Percentiles rank a stretch among this genome's conserved stretches.
These are phyloP conservation scores for Jacaranda mimosifolia DNA, from an alignment of 257 asterid species.

Conservation along the genomic window DNA sequence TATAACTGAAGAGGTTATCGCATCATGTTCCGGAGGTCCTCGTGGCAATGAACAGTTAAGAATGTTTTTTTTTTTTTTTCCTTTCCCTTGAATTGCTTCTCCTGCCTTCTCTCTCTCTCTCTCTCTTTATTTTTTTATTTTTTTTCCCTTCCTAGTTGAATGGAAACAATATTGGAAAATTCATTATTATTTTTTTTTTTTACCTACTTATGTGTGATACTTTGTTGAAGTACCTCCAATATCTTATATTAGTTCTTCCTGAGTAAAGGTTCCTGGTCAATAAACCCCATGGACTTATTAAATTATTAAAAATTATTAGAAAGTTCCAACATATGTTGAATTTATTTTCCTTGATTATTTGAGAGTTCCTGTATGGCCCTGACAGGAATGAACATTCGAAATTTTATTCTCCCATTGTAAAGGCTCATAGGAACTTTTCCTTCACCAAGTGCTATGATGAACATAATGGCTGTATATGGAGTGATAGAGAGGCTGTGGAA, in stretches of 20 bases:
- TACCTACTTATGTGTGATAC: not conserved
- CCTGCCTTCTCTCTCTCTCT: not conserved
- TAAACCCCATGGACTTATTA: not conserved
- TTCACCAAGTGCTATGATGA: not conserved
- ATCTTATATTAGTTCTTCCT: conserved; percentile 13
- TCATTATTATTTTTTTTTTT: not conserved
- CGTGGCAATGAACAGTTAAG: conserved; percentile 94
- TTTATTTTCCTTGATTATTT: conserved; percentile 5
- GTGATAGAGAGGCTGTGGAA: too few relatives aligned
- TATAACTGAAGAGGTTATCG: conserved; percentile 69
- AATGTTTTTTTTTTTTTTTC: not conserved
- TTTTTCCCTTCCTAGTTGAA: conserved; percentile 1
- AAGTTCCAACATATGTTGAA: conserved; percentile 6
- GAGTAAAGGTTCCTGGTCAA: conserved; percentile 4
- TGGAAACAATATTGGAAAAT: not conserved
- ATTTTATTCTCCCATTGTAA: not conserved
- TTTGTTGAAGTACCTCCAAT: conserved; percentile 4
- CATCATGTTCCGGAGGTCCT: conserved; percentile 86
- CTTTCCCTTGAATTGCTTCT: conserved; percentile 20
- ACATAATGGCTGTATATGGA: not conserved
- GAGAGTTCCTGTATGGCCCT: not conserved
- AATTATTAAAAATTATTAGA: conserved; percentile 17
- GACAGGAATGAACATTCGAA: conserved; percentile 9
- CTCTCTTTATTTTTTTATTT: not conserved
- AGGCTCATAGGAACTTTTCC: conserved; percentile 28